Evolutionary conservation across 2,329 filamentous ascomycete species (phyloP), one percentile per base, ranked within the genome.

Genomic region (Anisogramma anomala): DNA sequence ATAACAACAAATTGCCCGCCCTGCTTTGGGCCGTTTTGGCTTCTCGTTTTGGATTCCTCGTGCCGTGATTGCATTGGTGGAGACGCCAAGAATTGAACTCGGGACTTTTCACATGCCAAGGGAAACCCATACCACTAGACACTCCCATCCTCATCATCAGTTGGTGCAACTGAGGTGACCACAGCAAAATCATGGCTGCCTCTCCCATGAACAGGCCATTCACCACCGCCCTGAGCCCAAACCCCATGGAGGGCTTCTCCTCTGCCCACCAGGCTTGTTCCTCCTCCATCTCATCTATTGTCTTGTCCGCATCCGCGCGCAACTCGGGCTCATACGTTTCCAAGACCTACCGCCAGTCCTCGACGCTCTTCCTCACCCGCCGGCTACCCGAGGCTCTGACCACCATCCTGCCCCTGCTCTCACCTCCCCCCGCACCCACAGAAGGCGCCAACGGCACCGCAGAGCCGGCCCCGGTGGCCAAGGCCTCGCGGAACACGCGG

Each of bases 321-420:
- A 75, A 78, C 40, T 71, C 71, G 27, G 70, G 79, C 33, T 80
- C 77, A 36, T 77, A 84, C 54, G 83, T 94, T 55, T 91, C 89
- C 51, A 91, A 91, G 63, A 83, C 83, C 22, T 96, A 96, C 65
- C 85, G 89, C 50, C 87, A 94, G 65, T 84, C 91, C 23, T 93
- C 87, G 6, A 88, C 91, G 49, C 74, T 96, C 18, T 98, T 94
- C 64, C 72, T 98, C 46, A 98, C 91, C 60, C 87, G 91, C 60
- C 84, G 89, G 35, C 69, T 96, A 40, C 84, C 86, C 51, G 91
- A 98, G 63, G 84, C 89, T 0, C 71, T 95, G 22, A 84, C 85
- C 17, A 87, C 83, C 3, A 74, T 98, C 39, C 71, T 88, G 35
- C 85, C 89, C 7, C 72, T 95, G 47, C 82, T 98, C 55, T 79